These are phyloP conservation scores for Cyberlindnera americana DNA, from an alignment of 805 yeast genomes.

Conservation along the genomic window DNA sequence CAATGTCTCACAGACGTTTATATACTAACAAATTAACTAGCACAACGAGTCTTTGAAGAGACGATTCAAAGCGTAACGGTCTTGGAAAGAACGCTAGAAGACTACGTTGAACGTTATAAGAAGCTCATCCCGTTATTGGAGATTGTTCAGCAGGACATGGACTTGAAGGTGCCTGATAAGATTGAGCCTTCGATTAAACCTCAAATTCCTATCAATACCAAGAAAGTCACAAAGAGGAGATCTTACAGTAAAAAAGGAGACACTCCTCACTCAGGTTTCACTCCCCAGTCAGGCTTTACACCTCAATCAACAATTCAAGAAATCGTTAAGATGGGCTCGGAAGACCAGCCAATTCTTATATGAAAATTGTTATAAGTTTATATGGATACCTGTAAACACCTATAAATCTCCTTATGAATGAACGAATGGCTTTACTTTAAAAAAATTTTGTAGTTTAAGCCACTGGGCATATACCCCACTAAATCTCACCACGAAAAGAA, in stretches of 20 bases:
- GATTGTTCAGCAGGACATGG: conserved; percentile 42
- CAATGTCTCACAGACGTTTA: too few relatives aligned
- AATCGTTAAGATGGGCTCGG: conserved; percentile 14
- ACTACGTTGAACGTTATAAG: conserved; percentile 44
- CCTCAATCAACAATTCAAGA: conserved; percentile 14
- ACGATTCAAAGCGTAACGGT: conserved; percentile 31
- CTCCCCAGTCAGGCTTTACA: conserved; percentile 12
- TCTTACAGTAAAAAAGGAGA: conserved; percentile 20
- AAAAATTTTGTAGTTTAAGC: too few relatives aligned
- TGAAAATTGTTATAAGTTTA: too few relatives aligned
- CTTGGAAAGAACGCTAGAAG: conserved; percentile 38
- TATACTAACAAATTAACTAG: conserved; percentile 11
- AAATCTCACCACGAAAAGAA: background rate
- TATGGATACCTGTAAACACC: too few relatives aligned
- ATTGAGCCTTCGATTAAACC: conserved; percentile 72
- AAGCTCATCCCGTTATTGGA: conserved; percentile 44
- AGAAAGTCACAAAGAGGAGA: conserved; percentile 21
- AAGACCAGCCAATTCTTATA: conserved; percentile 24
- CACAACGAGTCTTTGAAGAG: conserved; percentile 30
- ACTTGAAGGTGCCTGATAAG: conserved; percentile 53
- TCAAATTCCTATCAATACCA: too few relatives aligned
- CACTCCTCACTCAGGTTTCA: conserved; percentile 14
- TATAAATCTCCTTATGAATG: too few relatives aligned
- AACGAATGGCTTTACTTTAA: too few relatives aligned
- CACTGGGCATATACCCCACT: too few relatives aligned